These are phyloP conservation scores for Colletotrichum sp. DNA, from an alignment of 2,329 filamentous ascomycete genomes.

Conservation along the genomic window DNA sequence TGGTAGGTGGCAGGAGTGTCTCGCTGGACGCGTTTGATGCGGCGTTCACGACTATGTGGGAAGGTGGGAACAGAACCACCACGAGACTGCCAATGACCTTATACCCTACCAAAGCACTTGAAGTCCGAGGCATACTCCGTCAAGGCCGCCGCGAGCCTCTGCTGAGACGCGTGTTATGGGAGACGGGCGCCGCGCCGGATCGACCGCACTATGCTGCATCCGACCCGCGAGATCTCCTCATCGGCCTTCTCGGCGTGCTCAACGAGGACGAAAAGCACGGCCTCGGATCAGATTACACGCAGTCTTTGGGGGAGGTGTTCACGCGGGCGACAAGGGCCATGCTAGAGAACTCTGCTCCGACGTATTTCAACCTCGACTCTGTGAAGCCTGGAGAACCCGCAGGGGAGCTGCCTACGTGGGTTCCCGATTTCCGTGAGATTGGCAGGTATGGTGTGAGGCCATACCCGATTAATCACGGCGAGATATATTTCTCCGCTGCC, in stretches of 20 bases:
- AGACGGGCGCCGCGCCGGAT: neutral
- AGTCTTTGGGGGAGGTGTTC: conserved; percentile 1
- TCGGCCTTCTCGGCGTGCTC: conserved; percentile 21
- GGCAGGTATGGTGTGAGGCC: neutral
- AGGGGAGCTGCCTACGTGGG: conserved; percentile 19
- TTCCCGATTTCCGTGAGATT: conserved; percentile 18
- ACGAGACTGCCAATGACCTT: no score
- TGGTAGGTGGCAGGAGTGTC: conserved; percentile 25
- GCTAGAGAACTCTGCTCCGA: neutral
- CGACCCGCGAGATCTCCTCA: conserved; percentile 26
- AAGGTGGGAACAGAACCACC: no score
- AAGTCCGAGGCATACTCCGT: neutral
- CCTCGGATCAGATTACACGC: conserved; percentile 6
- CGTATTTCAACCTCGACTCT: conserved; percentile 11
- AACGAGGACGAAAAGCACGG: neutral
- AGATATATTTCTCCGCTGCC: neutral
- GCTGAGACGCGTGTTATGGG: neutral
- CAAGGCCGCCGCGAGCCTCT: no score
- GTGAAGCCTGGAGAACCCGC: neutral
- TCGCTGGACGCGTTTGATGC: conserved; percentile 16
- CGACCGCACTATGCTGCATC: conserved; percentile 22
- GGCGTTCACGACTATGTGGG: no score
- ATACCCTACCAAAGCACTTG: neutral
- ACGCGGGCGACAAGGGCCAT: conserved; percentile 12
- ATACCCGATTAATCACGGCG: neutral